phyloP scores from a whole-genome alignment of 2,329 filamentous ascomycete genomes.

The Chaetomium sp. region DNA sequence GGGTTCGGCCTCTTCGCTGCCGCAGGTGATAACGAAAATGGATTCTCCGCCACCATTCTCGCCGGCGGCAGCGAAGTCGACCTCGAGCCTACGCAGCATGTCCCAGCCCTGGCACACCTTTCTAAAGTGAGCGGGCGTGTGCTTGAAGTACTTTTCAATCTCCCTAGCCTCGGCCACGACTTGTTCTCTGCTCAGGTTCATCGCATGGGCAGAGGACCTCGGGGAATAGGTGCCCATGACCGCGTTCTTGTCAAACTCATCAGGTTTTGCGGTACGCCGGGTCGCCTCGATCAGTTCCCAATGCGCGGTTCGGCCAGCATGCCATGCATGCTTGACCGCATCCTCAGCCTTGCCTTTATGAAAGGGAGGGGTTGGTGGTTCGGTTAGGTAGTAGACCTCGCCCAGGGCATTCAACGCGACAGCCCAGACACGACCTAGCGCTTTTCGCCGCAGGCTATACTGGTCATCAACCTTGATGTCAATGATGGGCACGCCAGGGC shows the following conservation, averaged over 20 bases:
- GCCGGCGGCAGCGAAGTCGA: conserved; percentile 86
- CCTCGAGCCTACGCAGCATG: conserved; percentile 81
- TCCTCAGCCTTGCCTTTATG: conserved; percentile 56
- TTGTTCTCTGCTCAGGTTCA: conserved; percentile 71
- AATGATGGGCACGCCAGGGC: conserved; percentile 90
- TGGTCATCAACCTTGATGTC: conserved; percentile 81
- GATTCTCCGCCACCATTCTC: conserved; percentile 74
- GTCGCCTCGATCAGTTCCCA: conserved; percentile 83
- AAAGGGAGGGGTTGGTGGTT: conserved; percentile 62
- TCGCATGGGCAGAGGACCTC: conserved; percentile 71
- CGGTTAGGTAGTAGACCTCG: conserved; percentile 82
- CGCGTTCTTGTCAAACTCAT: conserved; percentile 70
- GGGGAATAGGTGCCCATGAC: conserved; percentile 78
- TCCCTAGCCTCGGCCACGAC: conserved; percentile 75
- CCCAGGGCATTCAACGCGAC: conserved; percentile 91
- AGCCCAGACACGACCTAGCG: conserved; percentile 78
- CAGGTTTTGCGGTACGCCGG: conserved; percentile 68
- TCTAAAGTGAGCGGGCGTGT: conserved; percentile 76
- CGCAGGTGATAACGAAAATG: conserved; percentile 73
- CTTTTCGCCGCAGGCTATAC: conserved; percentile 71
- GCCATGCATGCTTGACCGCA: conserved; percentile 71
- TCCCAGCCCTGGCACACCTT: conserved; percentile 84
- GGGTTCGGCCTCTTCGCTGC: conserved; percentile 60
- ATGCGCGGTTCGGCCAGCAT: conserved; percentile 72
- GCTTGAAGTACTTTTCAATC: conserved; percentile 73